Conservation (phyloP, 345 rosid genomes). For the Heritiera fomes region DNA sequence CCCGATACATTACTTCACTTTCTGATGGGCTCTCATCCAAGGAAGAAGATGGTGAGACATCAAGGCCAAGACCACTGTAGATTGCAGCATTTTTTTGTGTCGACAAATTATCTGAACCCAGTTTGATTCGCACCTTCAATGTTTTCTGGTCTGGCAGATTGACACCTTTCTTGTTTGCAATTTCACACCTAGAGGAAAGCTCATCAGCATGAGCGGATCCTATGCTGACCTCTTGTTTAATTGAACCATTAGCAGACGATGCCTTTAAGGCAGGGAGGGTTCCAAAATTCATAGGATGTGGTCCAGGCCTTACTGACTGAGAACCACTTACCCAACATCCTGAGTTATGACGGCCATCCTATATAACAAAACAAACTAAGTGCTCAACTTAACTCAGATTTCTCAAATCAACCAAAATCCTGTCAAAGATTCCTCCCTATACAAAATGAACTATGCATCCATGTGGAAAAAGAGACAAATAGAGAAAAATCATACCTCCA, state of each 20-base stretch:
- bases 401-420: slow-evolving; percentile 22
- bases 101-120: slow-evolving; percentile 75
- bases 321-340: slow-evolving; percentile 42
- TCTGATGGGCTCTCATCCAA: slow-evolving; percentile 67
- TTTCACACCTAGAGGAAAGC: slow-evolving; percentile 35
- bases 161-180: slow-evolving; percentile 39
- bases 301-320: slow-evolving; percentile 46
- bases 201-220: slow-evolving; percentile 43
- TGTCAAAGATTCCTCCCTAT: slow-evolving; percentile 15
- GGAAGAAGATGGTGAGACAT: slow-evolving; percentile 72
- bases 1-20: slow-evolving; percentile 57
- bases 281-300: slow-evolving; percentile 33
- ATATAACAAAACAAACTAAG: slow-evolving; percentile 30
- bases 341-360: slow-evolving; percentile 51
- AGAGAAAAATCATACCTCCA: slow-evolving; percentile 51
- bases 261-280: slow-evolving; percentile 45
- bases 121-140: slow-evolving; percentile 74
- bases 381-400: slow-evolving; percentile 22
- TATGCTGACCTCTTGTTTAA: slow-evolving; percentile 41
- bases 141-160: slow-evolving; percentile 57
- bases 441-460: not conserved
- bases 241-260: slow-evolving; percentile 36
- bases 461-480: not conserved
- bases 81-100: slow-evolving; percentile 65
- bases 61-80: slow-evolving; percentile 74